phyloP scores from a whole-genome alignment of 2,329 filamentous ascomycete species.

The Hypoxylon sp. region DNA sequence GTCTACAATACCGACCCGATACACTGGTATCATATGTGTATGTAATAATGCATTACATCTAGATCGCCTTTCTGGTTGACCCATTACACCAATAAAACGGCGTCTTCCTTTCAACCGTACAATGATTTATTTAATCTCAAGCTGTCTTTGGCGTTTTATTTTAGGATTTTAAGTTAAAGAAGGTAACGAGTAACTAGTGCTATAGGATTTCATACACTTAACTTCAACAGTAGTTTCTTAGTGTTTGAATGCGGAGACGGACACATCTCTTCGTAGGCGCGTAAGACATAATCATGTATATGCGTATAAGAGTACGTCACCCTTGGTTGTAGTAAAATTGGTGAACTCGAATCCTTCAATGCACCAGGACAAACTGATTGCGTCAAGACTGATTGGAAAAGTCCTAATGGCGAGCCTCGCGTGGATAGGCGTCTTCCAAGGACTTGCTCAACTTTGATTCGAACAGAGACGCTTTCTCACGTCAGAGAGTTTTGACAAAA shows the following conservation, averaged over 20 bases:
- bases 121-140: too few relatives aligned
- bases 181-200: background rate
- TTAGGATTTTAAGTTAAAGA: background rate
- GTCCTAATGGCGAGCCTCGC: background rate
- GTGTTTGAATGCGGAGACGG: too few relatives aligned
- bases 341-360: background rate
- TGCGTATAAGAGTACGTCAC: background rate
- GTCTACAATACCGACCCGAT: background rate
- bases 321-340: background rate
- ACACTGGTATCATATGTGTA: background rate
- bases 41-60: conserved; percentile 3
- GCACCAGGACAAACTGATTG: background rate
- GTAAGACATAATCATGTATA: background rate
- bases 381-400: background rate
- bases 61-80: too few relatives aligned
- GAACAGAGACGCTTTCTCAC: conserved; percentile 9
- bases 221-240: too few relatives aligned
- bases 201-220: background rate
- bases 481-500: conserved; percentile 7
- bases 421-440: background rate
- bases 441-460: background rate
- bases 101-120: background rate
- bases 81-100: background rate
- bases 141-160: background rate
- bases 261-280: too few relatives aligned